Conservation (phyloP, 352 stramenopile genomes). For the Blastocystis sp. region DNA sequence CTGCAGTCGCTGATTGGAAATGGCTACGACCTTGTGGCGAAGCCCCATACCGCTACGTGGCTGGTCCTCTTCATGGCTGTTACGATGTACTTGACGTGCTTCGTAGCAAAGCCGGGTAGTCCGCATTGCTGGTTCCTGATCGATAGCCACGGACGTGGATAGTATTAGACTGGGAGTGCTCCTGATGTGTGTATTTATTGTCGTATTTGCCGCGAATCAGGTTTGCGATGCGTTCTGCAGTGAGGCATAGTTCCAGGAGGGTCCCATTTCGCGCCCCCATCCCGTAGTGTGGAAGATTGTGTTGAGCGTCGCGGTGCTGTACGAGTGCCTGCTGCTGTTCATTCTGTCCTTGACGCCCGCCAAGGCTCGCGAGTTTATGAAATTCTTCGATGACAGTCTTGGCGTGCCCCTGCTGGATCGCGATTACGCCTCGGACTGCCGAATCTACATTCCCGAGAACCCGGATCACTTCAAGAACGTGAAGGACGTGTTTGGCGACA, state of each 20-base stretch:
- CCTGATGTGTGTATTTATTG: conserved; percentile 35
- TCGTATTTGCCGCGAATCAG: conserved; percentile 66
- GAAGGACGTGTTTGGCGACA: conserved; percentile 80
- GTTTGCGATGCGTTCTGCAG: neutral
- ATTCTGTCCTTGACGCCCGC: conserved; percentile 75
- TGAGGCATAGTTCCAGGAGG: conserved; percentile 56
- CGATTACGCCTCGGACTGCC: conserved; percentile 81
- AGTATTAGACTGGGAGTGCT: conserved; percentile 49
- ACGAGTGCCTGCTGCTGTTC: conserved; percentile 66
- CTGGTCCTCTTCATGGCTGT: conserved; percentile 57
- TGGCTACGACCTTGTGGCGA: conserved; percentile 61
- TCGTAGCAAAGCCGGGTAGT: conserved; percentile 26
- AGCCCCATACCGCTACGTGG: conserved; percentile 66
- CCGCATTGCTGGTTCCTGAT: neutral
- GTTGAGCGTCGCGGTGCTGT: conserved; percentile 51
- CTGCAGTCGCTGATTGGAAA: conserved; percentile 55
- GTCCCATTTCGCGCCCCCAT: conserved; percentile 31
- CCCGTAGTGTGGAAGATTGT: conserved; percentile 69
- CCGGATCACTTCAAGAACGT: conserved; percentile 80
- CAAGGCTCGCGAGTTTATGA: conserved; percentile 82
- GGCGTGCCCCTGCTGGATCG: conserved; percentile 79
- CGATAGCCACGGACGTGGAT: neutral
- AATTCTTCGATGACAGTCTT: conserved; percentile 79
- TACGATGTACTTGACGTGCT: conserved; percentile 50
- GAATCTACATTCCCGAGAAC: conserved; percentile 82